Evolutionary conservation across 2,329 filamentous ascomycete genomes (phyloP).

Genomic region (Aureobasidium vineae): DNA sequence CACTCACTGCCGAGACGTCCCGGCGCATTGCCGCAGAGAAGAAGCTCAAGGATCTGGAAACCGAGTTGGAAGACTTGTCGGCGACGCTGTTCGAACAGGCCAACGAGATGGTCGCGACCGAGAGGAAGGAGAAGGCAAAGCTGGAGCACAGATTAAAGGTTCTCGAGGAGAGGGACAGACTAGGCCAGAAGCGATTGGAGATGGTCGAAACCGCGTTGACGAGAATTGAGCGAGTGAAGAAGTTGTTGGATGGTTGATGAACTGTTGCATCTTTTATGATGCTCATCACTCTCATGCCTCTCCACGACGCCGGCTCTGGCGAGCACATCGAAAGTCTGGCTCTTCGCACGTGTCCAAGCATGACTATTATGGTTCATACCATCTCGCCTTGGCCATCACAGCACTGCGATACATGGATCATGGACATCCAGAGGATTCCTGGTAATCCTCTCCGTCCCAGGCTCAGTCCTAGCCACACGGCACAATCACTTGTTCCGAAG

Average conservation of each 20-base stretch:
- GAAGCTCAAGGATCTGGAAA: slow-evolving; percentile 61
- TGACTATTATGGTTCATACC: neutral
- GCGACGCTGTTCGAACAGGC: slow-evolving; percentile 73
- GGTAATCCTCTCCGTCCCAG: too few species aligned
- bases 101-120: slow-evolving; percentile 78
- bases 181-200: slow-evolving; percentile 68
- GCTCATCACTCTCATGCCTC: neutral
- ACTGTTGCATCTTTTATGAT: neutral
- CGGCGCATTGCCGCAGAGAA: slow-evolving; percentile 66
- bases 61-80: slow-evolving; percentile 74
- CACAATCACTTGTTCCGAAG: too few species aligned
- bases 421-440: too few species aligned
- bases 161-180: slow-evolving; percentile 66
- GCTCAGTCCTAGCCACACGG: too few species aligned
- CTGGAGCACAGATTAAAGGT: slow-evolving; percentile 68
- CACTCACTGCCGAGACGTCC: slow-evolving; percentile 62
- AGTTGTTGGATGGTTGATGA: slow-evolving; percentile 51
- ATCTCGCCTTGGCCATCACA: neutral
- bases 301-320: too few species aligned
- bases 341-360: neutral
- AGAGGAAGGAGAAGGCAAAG: slow-evolving; percentile 67
- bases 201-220: slow-evolving; percentile 67
- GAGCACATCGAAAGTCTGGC: too few species aligned
- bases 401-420: too few species aligned
- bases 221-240: slow-evolving; percentile 68